Evolutionary conservation across 441 rosid species (phyloP).

Genomic region (Gossypium lobatum): DNA sequence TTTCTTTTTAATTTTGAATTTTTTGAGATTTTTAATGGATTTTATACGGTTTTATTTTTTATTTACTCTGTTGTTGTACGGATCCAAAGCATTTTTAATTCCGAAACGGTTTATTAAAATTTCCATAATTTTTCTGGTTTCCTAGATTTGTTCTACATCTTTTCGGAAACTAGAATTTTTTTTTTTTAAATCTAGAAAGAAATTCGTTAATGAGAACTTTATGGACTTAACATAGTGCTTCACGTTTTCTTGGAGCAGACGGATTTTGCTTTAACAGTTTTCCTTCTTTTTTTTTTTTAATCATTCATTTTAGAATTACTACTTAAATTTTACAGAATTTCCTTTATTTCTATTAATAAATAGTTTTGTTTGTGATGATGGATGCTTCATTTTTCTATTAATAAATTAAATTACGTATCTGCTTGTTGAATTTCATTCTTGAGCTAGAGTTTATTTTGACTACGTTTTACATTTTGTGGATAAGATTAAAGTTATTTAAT

Average conservation of each 20-base stretch:
- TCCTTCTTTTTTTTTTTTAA: background rate
- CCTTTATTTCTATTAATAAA: background rate
- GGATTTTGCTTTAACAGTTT: background rate
- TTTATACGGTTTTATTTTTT: conserved; percentile 13
- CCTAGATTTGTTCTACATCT: background rate
- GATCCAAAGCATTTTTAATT: conserved; percentile 24
- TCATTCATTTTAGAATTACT: background rate
- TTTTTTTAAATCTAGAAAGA: background rate
- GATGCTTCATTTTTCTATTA: background rate
- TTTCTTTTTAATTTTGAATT: background rate
- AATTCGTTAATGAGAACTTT: background rate
- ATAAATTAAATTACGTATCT: background rate
- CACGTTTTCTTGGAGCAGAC: background rate
- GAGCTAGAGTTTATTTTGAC: conserved; percentile 6
- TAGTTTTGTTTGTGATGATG: conserved; percentile 2
- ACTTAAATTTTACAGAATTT: background rate
- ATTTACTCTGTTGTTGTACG: conserved; percentile 11
- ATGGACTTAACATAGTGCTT: background rate
- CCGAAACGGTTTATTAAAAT: conserved; percentile 9
- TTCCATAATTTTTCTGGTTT: background rate
- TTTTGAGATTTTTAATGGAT: conserved; percentile 1
- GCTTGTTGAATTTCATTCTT: background rate
- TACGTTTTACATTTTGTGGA: conserved; percentile 13
- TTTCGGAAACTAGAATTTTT: conserved; percentile 4
- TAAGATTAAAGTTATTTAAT: conserved; percentile 6